Base-by-base conservation (phyloP, 176 grass and related monocot genomes). In the Zoysia japonica region DNA sequence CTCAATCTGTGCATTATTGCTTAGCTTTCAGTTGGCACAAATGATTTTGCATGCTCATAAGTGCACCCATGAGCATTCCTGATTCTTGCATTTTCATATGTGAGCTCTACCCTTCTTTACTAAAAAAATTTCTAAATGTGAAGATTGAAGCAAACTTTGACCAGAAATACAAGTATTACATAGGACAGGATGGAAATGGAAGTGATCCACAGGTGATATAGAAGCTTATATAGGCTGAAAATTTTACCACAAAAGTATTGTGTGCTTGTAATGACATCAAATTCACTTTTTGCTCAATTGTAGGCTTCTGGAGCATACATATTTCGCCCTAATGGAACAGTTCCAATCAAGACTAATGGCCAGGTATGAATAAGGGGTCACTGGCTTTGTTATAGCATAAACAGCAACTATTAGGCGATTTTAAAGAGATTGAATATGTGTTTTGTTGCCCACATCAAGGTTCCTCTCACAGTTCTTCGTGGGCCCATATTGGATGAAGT, bases 271-370 rank as follows among this genome's bases (percentile, higher is more conserved):
- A 47, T 64, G 12, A 3, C 12, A 20, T 38, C 78, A 28, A 64
- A 63, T 70, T 47, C 1, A 3, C 37, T 54, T 71, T 83, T 76
- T 74, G 48, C 54, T 87, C 49, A 11, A 82, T 40, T 75, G 38
- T 84, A 97, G 94, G 94, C 94, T 84, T 97, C 94, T 78, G 94
- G 94, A 81, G 94, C 94, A 62, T 97, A 97, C 69, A 87, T 97
- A 85, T 97, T 97, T 76, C 87, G 87, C 64, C 94, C 94, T 78
- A 84, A 90, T 75, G 91, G 83, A 63, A 88, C 87, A 35, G 81
- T 92, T 85, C 94, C 91, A 47, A 90, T 97, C 54, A 85, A 86
- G 8, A 52, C 61, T 80, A 71, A 88, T 54, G 73, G 48, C 35
- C 82, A 79, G 91, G 94, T 97, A 89, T 57, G 37, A 57, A 82